Evolutionary conservation across 495 filamentous ascomycete genomes (phyloP), one percentile per base, ranked within the genome.

Genomic region (Podospora didyma): DNA sequence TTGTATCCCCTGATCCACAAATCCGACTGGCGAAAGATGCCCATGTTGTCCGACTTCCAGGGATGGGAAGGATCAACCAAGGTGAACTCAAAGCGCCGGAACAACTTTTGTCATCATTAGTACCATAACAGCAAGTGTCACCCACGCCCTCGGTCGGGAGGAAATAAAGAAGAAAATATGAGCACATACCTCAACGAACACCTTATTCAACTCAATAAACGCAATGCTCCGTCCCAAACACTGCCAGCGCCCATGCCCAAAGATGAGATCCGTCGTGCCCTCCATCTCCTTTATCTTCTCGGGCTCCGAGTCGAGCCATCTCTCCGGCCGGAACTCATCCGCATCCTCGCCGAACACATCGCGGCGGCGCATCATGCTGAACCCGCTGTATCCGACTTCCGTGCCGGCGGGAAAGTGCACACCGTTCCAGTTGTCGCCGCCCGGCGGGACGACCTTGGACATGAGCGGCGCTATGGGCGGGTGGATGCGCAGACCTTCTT

Each of bases 401-500:
- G 74, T 75, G 21, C 76, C 76, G 0, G 66, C 77, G 0, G 81
- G 80, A 0, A 81, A 74, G 46, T 74, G 80, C 19, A 75, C 68
- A 1, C 81, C 20, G 21, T 45, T 26, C 17, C 49, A 26, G 17
- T 5, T 34, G 19, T 50, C 48, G 26, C 48, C 48, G 10, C 5
- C 48, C 1, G 14, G 12, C 3, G 37, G 37, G 20, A 53, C 51
- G 17, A 14, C 7, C 19, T 45, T 44, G 37, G 11, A 10, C 20
- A 26, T n/a, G 2, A 46, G 16, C 21, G 20, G 21, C 0, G 41
- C 22, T 3, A 44, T 31, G 10, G 58, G 76, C 41, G 69, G 73
- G 44, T 66, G 66, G n/a, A 78, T 61, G 0, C 79, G 67, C 53
- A 79, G 66, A 3, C 68, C 70, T 56, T 78, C 76, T 46, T 68